phyloP scores from a whole-genome alignment of 768 basidiomycete species.

The Boletus reticuloceps region DNA sequence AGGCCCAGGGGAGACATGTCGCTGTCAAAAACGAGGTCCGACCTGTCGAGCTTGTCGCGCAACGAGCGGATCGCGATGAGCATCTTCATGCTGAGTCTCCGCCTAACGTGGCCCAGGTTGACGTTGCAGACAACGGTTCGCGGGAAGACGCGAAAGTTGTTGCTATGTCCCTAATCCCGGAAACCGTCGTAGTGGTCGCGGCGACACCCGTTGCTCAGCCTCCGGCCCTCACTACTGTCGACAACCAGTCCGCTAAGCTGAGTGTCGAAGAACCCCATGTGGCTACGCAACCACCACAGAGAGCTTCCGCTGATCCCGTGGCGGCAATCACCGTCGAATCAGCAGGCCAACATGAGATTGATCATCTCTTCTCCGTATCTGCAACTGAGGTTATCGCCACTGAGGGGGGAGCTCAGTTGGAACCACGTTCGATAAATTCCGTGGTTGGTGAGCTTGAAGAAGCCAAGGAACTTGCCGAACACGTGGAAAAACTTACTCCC shows the following conservation, averaged over 20 bases:
- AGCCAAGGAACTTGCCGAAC: constrained; percentile 8
- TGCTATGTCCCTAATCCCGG: background rate
- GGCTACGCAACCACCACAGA: constrained; percentile 3
- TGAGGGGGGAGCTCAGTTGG: constrained; percentile 15
- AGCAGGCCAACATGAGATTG: background rate
- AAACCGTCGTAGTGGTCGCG: background rate
- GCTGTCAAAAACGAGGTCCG: background rate
- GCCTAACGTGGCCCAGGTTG: background rate
- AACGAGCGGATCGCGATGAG: background rate
- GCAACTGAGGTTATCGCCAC: background rate
- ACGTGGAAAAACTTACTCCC: constrained; percentile 12
- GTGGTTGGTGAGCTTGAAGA: constrained; percentile 8
- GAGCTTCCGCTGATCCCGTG: constrained; percentile 1
- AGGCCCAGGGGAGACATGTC: background rate
- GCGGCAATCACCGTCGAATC: constrained; percentile 10
- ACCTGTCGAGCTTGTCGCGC: background rate
- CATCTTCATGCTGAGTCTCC: background rate
- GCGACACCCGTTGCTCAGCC: background rate
- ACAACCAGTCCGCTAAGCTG: background rate
- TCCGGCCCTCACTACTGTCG: background rate
- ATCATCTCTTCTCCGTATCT: constrained; percentile 1
- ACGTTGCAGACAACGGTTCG: background rate
- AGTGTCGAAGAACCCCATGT: constrained; percentile 1
- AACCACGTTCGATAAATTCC: background rate
- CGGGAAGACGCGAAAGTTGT: constrained; percentile 2